Evolutionary conservation across 805 yeast species (phyloP), one percentile per base, ranked within the genome.

Genomic region (Ogataea philodendri): DNA sequence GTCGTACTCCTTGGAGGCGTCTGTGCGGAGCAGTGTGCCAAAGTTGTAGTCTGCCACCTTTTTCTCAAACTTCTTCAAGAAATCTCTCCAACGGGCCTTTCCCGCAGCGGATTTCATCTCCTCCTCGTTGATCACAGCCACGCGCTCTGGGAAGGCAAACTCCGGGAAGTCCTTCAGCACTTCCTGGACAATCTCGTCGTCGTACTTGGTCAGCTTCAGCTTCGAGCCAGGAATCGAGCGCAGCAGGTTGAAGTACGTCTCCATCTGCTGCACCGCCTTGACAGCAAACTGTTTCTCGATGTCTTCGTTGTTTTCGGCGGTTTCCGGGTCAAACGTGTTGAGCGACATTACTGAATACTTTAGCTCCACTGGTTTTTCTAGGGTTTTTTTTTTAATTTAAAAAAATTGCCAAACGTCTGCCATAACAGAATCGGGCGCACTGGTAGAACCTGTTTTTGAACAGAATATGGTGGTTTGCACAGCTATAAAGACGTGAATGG

Each of bases 231-330:
- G 79, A 38, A 88, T 66, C 49, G 77, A 76, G 39, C 74, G 73
- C 37, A 93, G 65, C 40, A 93, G 62, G 30, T 72, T 70, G 96
- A 96, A 93, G 73, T 90, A 93, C 1, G 96, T 81, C 57, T 87
- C 95, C 40, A 95, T 93, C 61, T 93, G 97, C 62, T 76, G 80
- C 11, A 93, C 98, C 5, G 97, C 98, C 64, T 84, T 86, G 41
- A 93, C 98, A 26, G 98, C 97, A 57, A 93, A 93, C 67, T 93
- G 97, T 72, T 79, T 87, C 65, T 93, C 98, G 55, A 93, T 87
- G 53, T 87, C 95, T 64, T 90, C 97, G 52, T 86, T 70, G 68
- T 93, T 93, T 44, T 93, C 96, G 29, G 98, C 97, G 41, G 71
- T 74, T 55, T 93, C 96, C 13, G 98, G 89, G 54, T 45, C 48